Conservation (phyloP, 768 basidiomycete genomes). For the Tubosaeta sp. region DNA sequence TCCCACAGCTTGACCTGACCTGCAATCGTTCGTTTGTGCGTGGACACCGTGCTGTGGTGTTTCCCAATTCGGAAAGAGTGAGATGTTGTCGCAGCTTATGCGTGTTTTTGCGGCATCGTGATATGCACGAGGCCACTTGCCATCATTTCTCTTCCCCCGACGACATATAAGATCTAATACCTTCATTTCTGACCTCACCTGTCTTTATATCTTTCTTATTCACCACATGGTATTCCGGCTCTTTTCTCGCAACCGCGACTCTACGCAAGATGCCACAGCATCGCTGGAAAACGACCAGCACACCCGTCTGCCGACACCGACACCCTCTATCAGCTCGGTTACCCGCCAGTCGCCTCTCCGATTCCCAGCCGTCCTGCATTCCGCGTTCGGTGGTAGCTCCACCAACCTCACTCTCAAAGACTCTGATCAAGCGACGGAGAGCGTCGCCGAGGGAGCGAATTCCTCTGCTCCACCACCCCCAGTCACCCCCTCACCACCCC, state of each 20-base stretch:
- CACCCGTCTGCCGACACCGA: conserved; percentile 49
- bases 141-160: conserved; percentile 11
- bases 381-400: conserved; percentile 17
- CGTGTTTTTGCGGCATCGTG: conserved; percentile 18
- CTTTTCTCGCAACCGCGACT: conserved; percentile 39
- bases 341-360: conserved; percentile 22
- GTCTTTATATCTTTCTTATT: conserved; percentile 1
- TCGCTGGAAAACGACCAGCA: conserved; percentile 3
- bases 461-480: conserved; percentile 22
- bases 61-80: not conserved
- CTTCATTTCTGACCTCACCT: not conserved
- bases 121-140: conserved; percentile 17
- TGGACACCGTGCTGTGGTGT: not conserved
- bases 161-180: conserved; percentile 6
- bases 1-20: no score
- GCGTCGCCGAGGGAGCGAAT: conserved; percentile 3
- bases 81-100: conserved; percentile 4
- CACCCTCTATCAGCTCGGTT: conserved; percentile 43
- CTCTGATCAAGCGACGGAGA: conserved; percentile 9
- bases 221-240: conserved; percentile 38
- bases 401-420: conserved; percentile 19
- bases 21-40: no score
- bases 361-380: conserved; percentile 12
- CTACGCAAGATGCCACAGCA: conserved; percentile 7
- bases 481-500: conserved; percentile 33